Conservation (phyloP, 495 filamentous ascomycete species). For the Talaromyces trachyspermus region DNA sequence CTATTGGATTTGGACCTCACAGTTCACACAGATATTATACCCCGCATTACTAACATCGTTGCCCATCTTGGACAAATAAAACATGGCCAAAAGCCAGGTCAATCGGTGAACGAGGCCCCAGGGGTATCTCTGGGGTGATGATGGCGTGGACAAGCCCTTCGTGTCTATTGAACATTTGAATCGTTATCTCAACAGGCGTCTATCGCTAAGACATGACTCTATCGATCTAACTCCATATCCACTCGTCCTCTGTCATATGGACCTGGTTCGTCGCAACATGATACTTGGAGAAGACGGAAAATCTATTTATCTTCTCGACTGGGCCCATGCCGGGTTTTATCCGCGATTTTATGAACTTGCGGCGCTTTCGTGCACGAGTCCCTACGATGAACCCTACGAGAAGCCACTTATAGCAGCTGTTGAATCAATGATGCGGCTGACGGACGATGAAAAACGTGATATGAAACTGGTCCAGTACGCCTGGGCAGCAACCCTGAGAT, state of each 20-base stretch:
- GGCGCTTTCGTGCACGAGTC: conserved; percentile 10
- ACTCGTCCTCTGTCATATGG: conserved; percentile 11
- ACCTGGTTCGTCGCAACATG: conserved; percentile 12
- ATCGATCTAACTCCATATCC: conserved; percentile 12
- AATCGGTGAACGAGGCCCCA: conserved; percentile 8
- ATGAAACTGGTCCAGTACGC: conserved; percentile 14
- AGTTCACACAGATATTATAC: conserved; percentile 4
- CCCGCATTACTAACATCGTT: conserved; percentile 8
- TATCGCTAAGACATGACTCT: conserved; percentile 13
- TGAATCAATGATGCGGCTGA: conserved; percentile 14
- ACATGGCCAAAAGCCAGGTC: conserved; percentile 8
- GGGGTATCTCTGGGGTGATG: conserved; percentile 12
- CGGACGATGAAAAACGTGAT: conserved; percentile 15
- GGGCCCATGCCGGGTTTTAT: conserved; percentile 13
- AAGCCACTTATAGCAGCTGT: conserved; percentile 10
- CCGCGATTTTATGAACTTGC: conserved; percentile 15
- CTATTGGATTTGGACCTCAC: conserved; percentile 8
- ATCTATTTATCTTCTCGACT: conserved; percentile 14
- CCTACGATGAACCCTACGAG: conserved; percentile 12
- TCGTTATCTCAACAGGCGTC: conserved; percentile 14
- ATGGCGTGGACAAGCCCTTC: conserved; percentile 8
- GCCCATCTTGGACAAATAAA: conserved; percentile 5
- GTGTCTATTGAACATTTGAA: conserved; percentile 11
- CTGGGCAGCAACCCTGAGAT: conserved; percentile 14
- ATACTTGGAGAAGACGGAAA: conserved; percentile 13